Percentiles rank a stretch among this genome's conserved stretches.
Evolutionary conservation across 2,329 filamentous ascomycete genomes (phyloP).

Genomic region (Talaromyces amestolkiae): DNA sequence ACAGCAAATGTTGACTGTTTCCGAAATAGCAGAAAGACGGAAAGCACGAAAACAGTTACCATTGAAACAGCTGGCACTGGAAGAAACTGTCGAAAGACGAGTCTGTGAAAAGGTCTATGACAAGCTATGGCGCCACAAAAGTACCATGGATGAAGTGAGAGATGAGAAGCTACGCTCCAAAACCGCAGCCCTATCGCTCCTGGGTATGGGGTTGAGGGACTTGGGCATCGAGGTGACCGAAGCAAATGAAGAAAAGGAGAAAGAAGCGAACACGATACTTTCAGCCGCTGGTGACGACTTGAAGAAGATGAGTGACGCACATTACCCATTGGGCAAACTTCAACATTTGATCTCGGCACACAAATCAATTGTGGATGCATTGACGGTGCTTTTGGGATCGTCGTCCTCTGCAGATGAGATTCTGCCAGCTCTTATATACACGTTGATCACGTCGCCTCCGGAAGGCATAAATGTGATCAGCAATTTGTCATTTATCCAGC

Average conservation of each 20-base stretch:
- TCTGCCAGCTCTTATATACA: constrained; percentile 93
- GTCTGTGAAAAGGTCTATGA: constrained; percentile 83
- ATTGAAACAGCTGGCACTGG: constrained; percentile 70
- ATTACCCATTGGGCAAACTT: constrained; percentile 86
- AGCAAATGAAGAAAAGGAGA: constrained; percentile 57
- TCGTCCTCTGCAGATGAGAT: constrained; percentile 94
- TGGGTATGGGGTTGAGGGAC: constrained; percentile 85
- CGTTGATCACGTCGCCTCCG: constrained; percentile 83
- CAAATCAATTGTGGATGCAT: constrained; percentile 88
- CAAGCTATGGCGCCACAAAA: constrained; percentile 86
- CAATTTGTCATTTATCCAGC: constrained; percentile 90
- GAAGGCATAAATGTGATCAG: constrained; percentile 86
- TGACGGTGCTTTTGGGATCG: constrained; percentile 64
- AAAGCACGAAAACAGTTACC: constrained; percentile 75
- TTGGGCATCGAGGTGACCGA: constrained; percentile 73
- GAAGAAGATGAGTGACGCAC: constrained; percentile 77
- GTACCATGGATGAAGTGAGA: constrained; percentile 87
- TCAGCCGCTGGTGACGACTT: constrained; percentile 69
- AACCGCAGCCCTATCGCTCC: constrained; percentile 83
- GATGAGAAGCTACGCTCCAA: constrained; percentile 94
- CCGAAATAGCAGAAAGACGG: constrained; percentile 78
- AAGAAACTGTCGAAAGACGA: constrained; percentile 87
- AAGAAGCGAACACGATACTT: constrained; percentile 71
- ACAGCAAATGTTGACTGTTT: constrained; percentile 93
- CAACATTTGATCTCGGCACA: constrained; percentile 84